These are phyloP conservation scores for Prasinococcaceae sp. DNA, from an alignment of 139 green algal species.

Conservation along the genomic window DNA sequence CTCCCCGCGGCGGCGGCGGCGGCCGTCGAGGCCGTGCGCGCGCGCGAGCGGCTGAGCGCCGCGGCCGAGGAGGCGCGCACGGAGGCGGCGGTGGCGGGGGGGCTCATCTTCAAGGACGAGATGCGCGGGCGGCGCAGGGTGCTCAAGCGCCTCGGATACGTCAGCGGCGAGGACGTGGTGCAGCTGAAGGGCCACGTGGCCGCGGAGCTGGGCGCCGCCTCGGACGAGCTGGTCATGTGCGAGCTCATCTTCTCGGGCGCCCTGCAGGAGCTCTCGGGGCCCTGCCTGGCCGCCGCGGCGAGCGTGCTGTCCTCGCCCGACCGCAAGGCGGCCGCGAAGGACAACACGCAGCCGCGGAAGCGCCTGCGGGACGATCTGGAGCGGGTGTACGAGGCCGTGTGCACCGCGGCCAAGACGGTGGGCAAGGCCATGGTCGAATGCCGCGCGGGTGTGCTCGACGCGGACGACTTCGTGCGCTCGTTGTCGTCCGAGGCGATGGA, in stretches of 20 bases:
- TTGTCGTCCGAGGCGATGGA: conserved; percentile 67
- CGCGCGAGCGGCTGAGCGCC: conserved; percentile 3
- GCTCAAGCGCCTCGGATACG: conserved; percentile 62
- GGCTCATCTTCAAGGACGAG: conserved; percentile 23
- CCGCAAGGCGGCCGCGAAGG: not conserved
- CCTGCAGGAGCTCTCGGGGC: conserved; percentile 32
- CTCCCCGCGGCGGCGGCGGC: too few species aligned
- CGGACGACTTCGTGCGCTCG: conserved; percentile 51
- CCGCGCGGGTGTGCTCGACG: conserved; percentile 24
- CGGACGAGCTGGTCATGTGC: conserved; percentile 12
- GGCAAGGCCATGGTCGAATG: conserved; percentile 4
- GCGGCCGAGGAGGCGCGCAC: conserved; percentile 4
- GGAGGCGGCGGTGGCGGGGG: conserved; percentile 6
- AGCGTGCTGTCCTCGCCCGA: not conserved
- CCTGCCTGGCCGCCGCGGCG: not conserved
- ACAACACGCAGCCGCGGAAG: conserved; percentile 13
- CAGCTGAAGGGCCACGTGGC: conserved; percentile 46
- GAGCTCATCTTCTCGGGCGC: conserved; percentile 66
- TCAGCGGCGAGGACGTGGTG: conserved; percentile 47
- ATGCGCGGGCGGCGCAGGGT: conserved; percentile 41
- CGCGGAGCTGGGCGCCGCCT: conserved; percentile 17
- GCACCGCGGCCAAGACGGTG: not conserved
- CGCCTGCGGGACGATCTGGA: conserved; percentile 18
- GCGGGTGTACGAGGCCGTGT: not conserved
- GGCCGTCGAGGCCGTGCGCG: not conserved